Conservation (phyloP, 164 flowering plant species). For the Chloranthus sessilifolius region DNA sequence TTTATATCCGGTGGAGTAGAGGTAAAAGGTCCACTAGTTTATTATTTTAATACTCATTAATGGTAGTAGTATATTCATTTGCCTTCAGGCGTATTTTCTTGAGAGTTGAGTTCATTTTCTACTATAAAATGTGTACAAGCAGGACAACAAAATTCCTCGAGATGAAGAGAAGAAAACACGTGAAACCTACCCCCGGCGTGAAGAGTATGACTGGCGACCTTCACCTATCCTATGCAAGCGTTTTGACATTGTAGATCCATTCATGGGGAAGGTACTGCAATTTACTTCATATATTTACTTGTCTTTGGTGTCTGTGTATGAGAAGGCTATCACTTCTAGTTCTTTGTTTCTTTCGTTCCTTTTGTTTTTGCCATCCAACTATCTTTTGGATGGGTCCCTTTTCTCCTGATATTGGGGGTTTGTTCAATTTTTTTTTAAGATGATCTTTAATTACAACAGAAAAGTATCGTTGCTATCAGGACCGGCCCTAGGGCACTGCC, state of each 20-base stretch:
- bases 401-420: no score
- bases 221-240: conserved; percentile 87
- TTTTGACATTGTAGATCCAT: conserved; percentile 90
- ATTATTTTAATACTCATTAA: background rate
- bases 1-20: conserved; percentile 70
- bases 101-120: background rate
- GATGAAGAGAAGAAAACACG: conserved; percentile 31
- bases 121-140: conserved; percentile 16
- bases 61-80: background rate
- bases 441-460: no score
- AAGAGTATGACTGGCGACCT: conserved; percentile 94
- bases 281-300: background rate
- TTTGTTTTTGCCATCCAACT: no score
- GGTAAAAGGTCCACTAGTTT: conserved; percentile 22
- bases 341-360: no score
- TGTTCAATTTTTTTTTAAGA: no score
- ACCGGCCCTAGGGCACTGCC: no score
- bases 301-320: no score
- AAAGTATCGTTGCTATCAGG: no score
- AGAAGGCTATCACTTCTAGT: no score
- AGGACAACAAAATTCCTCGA: conserved; percentile 33
- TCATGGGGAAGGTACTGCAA: conserved; percentile 70
- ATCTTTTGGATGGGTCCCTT: no score
- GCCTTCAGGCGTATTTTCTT: conserved; percentile 1
- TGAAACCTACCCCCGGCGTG: conserved; percentile 60